Evolutionary conservation across 1,139 yeast species (phyloP).

Genomic region (Keqinozyma sinolaborantium): DNA sequence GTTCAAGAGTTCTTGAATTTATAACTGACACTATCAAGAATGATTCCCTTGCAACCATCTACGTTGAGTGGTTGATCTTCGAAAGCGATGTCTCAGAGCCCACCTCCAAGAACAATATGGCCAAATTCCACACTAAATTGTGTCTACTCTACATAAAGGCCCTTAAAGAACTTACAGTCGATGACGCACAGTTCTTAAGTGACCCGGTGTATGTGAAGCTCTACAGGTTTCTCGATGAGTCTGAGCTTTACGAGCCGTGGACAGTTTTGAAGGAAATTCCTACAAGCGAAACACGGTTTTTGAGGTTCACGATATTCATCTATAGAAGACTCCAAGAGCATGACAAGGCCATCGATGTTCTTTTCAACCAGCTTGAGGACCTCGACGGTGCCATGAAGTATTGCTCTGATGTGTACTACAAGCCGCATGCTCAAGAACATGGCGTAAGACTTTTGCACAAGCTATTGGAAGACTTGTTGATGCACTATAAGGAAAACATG

Average conservation of each 20-base stretch:
- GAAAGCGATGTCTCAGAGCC: conserved; percentile 43
- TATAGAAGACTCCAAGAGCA: conserved; percentile 61
- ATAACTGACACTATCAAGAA: conserved; percentile 22
- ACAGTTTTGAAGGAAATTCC: conserved; percentile 38
- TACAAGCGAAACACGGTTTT: conserved; percentile 28
- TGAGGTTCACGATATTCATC: conserved; percentile 54
- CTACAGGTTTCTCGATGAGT: conserved; percentile 30
- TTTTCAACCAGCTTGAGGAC: conserved; percentile 57
- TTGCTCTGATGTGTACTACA: conserved; percentile 49
- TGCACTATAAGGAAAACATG: conserved; percentile 26
- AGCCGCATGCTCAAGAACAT: conserved; percentile 24
- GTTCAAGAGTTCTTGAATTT: conserved; percentile 50
- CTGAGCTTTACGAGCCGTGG: conserved; percentile 44
- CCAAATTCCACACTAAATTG: conserved; percentile 48
- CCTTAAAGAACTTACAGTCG: conserved; percentile 17
- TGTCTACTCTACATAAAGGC: conserved; percentile 51
- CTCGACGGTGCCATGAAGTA: conserved; percentile 56
- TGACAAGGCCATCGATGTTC: conserved; percentile 59
- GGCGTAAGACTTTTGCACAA: conserved; percentile 42
- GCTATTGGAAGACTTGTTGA: conserved; percentile 34
- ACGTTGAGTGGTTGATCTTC: conserved; percentile 55
- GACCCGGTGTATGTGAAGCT: conserved; percentile 30
- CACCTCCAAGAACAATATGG: conserved; percentile 27
- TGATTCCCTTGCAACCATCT: conserved; percentile 41
- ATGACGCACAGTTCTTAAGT: conserved; percentile 11